These are phyloP conservation scores for Fusarium sp. DNA, from an alignment of 2,329 filamentous ascomycete genomes.

Conservation along the genomic window DNA sequence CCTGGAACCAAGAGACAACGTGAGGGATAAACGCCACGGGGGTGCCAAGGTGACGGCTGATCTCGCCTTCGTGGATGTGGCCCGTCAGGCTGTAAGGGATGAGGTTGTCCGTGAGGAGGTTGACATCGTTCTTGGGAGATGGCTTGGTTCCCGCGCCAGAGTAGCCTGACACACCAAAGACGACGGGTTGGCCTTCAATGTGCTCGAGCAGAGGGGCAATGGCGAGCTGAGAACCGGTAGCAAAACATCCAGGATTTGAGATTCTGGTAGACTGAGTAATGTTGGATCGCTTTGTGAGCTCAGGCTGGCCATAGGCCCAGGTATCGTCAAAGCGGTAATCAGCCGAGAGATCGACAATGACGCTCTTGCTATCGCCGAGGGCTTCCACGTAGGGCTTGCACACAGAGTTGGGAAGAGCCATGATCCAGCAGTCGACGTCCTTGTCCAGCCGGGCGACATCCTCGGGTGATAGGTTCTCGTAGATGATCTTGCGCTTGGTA, in stretches of 20 bases:
- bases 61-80: constrained; percentile 95
- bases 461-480: constrained; percentile 89
- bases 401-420: constrained; percentile 95
- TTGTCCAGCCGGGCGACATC: constrained; percentile 88
- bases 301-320: constrained; percentile 88
- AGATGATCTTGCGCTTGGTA: constrained; percentile 89
- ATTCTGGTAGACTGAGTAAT: constrained; percentile 76
- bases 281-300: constrained; percentile 80
- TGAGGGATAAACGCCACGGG: constrained; percentile 90
- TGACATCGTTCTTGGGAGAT: constrained; percentile 91
- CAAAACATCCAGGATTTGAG: constrained; percentile 72
- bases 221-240: constrained; percentile 90
- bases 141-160: constrained; percentile 82
- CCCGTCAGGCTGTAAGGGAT: constrained; percentile 80
- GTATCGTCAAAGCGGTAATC: constrained; percentile 83
- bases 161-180: constrained; percentile 95
- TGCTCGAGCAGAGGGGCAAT: constrained; percentile 84
- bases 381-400: constrained; percentile 95
- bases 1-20: constrained; percentile 97
- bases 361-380: constrained; percentile 71
- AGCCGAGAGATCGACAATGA: constrained; percentile 95
- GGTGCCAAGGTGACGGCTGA: constrained; percentile 80
- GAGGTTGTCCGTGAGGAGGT: constrained; percentile 85
- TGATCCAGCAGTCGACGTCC: constrained; percentile 96
- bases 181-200: constrained; percentile 81